Conservation (phyloP, 345 rosid species). For the Camelina neglecta region DNA sequence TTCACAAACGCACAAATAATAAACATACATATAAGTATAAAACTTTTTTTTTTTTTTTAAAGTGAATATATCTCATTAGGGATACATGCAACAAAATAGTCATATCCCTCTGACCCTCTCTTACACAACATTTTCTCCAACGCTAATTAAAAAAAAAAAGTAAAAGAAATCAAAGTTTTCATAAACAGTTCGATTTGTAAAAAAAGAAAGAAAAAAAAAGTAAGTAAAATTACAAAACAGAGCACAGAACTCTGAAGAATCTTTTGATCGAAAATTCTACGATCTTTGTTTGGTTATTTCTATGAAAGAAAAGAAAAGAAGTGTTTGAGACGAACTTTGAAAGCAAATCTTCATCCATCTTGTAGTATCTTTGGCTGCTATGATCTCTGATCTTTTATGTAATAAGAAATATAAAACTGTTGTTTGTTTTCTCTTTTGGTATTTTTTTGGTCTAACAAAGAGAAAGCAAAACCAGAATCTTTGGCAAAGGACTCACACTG, state of each 20-base stretch:
- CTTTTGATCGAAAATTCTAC: slow-evolving; percentile 34
- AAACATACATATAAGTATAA: neutral
- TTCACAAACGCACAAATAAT: neutral
- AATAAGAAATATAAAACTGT: slow-evolving; percentile 21
- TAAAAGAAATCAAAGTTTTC: neutral
- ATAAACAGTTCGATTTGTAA: slow-evolving; percentile 23
- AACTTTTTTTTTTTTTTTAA: neutral
- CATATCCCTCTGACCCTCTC: slow-evolving; percentile 28
- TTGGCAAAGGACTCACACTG: slow-evolving; percentile 20
- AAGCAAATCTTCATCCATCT: slow-evolving; percentile 32
- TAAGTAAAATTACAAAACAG: slow-evolving; percentile 37
- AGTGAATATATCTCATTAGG: slow-evolving; percentile 22
- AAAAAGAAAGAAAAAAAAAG: neutral
- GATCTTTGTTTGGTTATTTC: slow-evolving; percentile 38
- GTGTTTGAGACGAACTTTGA: slow-evolving; percentile 29
- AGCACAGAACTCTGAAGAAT: slow-evolving; percentile 38
- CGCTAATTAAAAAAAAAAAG: slow-evolving; percentile 3
- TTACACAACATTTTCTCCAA: slow-evolving; percentile 20
- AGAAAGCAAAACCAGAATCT: slow-evolving; percentile 18
- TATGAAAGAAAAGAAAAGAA: slow-evolving; percentile 13
- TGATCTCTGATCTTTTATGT: slow-evolving; percentile 39
- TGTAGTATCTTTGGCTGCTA: slow-evolving; percentile 35
- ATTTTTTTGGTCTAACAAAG: slow-evolving; percentile 12
- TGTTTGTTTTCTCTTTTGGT: neutral
- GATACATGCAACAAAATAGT: slow-evolving; percentile 36